Conservation (phyloP, 2,329 filamentous ascomycete species). For the Orbilia javanica region DNA sequence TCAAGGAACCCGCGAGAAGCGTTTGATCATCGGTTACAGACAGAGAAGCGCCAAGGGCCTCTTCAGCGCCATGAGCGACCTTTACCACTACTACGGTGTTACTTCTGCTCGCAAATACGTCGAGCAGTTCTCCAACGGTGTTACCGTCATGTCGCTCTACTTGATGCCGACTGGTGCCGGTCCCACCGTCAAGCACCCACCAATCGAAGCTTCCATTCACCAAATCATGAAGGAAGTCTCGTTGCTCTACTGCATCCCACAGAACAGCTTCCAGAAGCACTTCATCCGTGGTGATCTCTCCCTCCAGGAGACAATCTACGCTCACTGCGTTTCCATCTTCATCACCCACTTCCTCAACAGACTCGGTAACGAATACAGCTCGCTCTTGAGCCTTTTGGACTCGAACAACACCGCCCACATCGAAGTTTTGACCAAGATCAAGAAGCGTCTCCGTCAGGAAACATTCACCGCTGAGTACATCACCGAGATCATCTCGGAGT, state of each 20-base stretch:
- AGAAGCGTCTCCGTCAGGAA: slow-evolving; percentile 92
- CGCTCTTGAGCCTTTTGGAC: slow-evolving; percentile 84
- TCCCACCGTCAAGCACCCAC: slow-evolving; percentile 73
- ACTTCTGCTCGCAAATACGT: slow-evolving; percentile 98
- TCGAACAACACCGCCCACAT: slow-evolving; percentile 84
- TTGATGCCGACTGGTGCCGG: slow-evolving; percentile 77
- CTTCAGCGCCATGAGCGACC: slow-evolving; percentile 93
- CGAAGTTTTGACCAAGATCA: slow-evolving; percentile 90
- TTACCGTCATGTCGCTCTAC: slow-evolving; percentile 96
- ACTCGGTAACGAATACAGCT: slow-evolving; percentile 87
- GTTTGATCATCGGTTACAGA: slow-evolving; percentile 93
- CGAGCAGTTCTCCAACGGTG: slow-evolving; percentile 98
- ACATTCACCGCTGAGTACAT: slow-evolving; percentile 99
- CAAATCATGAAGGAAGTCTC: slow-evolving; percentile 99
- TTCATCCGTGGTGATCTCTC: slow-evolving; percentile 89
- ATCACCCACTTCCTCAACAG: slow-evolving; percentile 98
- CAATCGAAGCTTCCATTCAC: slow-evolving; percentile 93
- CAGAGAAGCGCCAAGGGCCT: slow-evolving; percentile 90
- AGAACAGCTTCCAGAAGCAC: slow-evolving; percentile 92
- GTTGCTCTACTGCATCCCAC: slow-evolving; percentile 94
- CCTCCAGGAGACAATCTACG: slow-evolving; percentile 96
- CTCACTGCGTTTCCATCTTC: slow-evolving; percentile 97
- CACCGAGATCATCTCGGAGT: slow-evolving; percentile 92
- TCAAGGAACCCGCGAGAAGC: slow-evolving; percentile 89
- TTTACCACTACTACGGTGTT: slow-evolving; percentile 98